Percentiles rank a stretch among this genome's conserved stretches.
Conservation (phyloP, 805 yeast genomes). For the Wickerhamiella kazuoi region DNA sequence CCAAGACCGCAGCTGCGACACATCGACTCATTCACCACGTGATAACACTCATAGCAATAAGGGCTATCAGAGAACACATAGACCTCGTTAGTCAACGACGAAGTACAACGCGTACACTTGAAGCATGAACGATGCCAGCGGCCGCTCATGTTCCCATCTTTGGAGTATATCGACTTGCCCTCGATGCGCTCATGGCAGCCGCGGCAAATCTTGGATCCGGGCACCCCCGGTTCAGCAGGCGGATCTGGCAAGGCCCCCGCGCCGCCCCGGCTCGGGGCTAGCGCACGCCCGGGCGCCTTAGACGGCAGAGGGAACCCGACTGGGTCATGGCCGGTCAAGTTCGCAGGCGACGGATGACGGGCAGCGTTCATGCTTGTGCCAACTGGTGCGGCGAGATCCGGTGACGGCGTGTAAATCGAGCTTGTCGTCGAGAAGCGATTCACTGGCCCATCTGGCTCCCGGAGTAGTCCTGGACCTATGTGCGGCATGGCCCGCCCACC, state of each 20-base stretch:
- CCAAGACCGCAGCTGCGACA: constrained; percentile 58
- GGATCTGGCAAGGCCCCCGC: not conserved
- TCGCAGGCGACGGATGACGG: not conserved
- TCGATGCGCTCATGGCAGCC: constrained; percentile 40
- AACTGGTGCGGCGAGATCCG: not conserved
- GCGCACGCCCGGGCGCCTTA: not conserved
- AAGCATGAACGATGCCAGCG: constrained; percentile 92
- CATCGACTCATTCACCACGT: constrained; percentile 51
- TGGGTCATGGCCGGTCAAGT: not conserved
- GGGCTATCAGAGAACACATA: constrained; percentile 69
- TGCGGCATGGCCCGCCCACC: not conserved
- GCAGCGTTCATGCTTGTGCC: not conserved
- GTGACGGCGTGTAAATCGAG: constrained; percentile 5
- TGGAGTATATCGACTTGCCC: constrained; percentile 63
- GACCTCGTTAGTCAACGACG: constrained; percentile 18
- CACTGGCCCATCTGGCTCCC: not conserved
- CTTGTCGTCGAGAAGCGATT: constrained; percentile 8
- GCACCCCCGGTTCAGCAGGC: not conserved
- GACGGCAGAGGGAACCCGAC: not conserved
- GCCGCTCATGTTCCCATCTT: constrained; percentile 45
- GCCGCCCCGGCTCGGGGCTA: not conserved
- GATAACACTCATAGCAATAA: constrained; percentile 65
- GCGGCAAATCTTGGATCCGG: constrained; percentile 34
- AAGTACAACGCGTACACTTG: constrained; percentile 46
- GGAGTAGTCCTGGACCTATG: not conserved